phyloP scores from a whole-genome alignment of 139 green algal species.

The Coelastrella sp. region DNA sequence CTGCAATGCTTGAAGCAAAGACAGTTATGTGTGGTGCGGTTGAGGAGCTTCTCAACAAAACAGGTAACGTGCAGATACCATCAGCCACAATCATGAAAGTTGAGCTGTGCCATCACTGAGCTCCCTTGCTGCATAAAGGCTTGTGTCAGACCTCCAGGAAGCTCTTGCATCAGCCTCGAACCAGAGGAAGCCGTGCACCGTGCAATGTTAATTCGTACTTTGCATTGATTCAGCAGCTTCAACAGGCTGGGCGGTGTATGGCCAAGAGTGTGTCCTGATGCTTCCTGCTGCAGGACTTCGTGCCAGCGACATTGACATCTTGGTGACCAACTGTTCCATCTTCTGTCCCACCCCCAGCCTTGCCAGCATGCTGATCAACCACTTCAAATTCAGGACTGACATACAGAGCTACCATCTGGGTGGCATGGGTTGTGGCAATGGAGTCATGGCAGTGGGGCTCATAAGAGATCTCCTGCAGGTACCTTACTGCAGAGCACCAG shows the following conservation, averaged over 20 bases:
- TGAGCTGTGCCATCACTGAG: too few species aligned
- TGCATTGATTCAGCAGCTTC: too few species aligned
- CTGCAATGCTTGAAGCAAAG: conserved; percentile 42
- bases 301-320: conserved; percentile 69
- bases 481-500: not conserved
- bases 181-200: too few species aligned
- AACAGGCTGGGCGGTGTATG: too few species aligned
- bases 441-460: conserved; percentile 75
- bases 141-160: too few species aligned
- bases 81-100: too few species aligned
- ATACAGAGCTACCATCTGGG: conserved; percentile 76
- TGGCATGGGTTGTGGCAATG: conserved; percentile 56
- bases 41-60: conserved; percentile 50
- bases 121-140: too few species aligned
- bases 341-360: conserved; percentile 88
- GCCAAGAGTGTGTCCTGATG: too few species aligned
- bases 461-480: conserved; percentile 74
- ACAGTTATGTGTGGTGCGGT: conserved; percentile 45
- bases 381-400: conserved; percentile 72
- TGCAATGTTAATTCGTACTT: too few species aligned
- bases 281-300: conserved; percentile 44
- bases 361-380: conserved; percentile 79
- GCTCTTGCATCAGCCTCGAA: too few species aligned
- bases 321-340: conserved; percentile 73
- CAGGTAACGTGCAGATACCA: too few species aligned